phyloP scores from a whole-genome alignment of 305 asterid genomes.

The Caryopteris hybrid region DNA sequence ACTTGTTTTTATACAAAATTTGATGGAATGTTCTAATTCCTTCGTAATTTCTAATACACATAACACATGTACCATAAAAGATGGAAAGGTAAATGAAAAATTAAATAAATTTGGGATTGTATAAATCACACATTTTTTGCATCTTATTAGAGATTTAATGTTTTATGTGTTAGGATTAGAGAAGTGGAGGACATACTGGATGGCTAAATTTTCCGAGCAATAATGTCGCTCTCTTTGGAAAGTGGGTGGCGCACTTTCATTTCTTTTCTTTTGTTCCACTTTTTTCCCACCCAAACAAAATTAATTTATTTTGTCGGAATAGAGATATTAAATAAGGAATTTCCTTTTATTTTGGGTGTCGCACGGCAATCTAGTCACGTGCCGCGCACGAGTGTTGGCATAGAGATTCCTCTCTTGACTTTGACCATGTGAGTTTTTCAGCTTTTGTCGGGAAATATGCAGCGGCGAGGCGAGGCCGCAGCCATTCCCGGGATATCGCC shows the following conservation, averaged over 20 bases:
- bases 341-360: no score
- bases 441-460: constrained; percentile 47
- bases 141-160: no score
- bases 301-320: no score
- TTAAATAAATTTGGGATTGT: no score
- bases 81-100: no score
- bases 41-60: no score
- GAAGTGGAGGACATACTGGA: constrained; percentile 15
- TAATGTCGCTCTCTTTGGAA: constrained; percentile 22
- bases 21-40: no score
- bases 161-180: no score
- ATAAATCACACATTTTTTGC: no score
- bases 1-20: no score
- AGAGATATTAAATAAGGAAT: no score
- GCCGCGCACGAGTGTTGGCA: constrained; percentile 30
- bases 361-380: constrained; percentile 29
- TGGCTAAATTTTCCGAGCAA: constrained; percentile 11
- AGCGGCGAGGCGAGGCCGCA: constrained; percentile 2
- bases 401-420: constrained; percentile 35
- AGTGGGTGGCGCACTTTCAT: constrained; percentile 35
- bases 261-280: constrained; percentile 16
- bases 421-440: constrained; percentile 38
- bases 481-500: constrained; percentile 15
- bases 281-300: constrained; percentile 14
- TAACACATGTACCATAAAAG: no score